These are phyloP conservation scores for Amaranthus cruentus DNA, from an alignment of 148 eudicot genomes.

Conservation along the genomic window DNA sequence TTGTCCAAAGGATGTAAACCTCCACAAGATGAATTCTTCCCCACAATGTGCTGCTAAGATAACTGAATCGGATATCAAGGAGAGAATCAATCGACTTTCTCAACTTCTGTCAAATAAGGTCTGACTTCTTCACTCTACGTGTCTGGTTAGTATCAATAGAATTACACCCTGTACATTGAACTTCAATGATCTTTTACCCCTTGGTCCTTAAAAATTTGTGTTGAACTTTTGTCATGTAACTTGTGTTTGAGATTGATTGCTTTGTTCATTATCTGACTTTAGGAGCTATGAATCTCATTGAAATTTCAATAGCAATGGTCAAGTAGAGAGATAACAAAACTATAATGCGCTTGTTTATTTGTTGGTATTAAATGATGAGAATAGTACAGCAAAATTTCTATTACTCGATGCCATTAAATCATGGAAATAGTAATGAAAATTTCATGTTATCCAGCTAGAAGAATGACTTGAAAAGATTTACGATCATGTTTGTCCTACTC, in stretches of 20 bases:
- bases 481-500: no score
- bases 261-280: not conserved
- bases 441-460: no score
- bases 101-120: slow-evolving; percentile 69
- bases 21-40: slow-evolving; percentile 31
- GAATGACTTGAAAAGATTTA: no score
- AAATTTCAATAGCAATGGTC: no score
- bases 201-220: not conserved
- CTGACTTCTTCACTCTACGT: not conserved
- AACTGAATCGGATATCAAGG: slow-evolving; percentile 62
- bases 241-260: not conserved
- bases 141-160: no score
- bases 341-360: no score
- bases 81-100: slow-evolving; percentile 59
- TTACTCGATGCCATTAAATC: no score
- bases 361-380: no score
- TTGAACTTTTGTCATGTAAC: not conserved
- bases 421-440: no score
- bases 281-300: no score
- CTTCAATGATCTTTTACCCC: not conserved
- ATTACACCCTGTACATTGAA: not conserved
- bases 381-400: no score
- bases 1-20: slow-evolving; percentile 70
- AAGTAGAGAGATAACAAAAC: no score
- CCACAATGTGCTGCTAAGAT: slow-evolving; percentile 26